phyloP scores from a whole-genome alignment of 306 rosid genomes.

The Cucumis cinereus region DNA sequence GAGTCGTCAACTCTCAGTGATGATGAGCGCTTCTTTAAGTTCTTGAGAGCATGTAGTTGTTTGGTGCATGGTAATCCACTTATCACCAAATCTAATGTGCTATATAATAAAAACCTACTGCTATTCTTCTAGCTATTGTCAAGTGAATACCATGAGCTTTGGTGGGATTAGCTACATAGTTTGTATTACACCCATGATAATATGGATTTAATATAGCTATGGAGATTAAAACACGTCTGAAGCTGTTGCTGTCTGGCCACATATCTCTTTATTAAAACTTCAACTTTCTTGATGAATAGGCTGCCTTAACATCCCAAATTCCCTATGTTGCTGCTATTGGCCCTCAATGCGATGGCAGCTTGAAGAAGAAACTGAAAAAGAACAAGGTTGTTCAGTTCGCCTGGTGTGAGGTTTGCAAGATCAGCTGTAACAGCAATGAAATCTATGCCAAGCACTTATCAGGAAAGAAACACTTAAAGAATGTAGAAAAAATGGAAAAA shows the following conservation, averaged over 20 bases:
- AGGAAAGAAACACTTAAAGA: conserved; percentile 62
- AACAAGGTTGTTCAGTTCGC: conserved; percentile 32
- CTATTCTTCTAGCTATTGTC: not conserved
- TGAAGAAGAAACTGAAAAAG: conserved; percentile 28
- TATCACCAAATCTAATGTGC: not conserved
- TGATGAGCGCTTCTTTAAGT: not conserved
- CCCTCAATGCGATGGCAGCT: conserved; percentile 19
- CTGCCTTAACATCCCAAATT: conserved; percentile 24
- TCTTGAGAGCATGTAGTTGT: not conserved
- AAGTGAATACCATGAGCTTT: not conserved
- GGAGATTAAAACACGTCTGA: not conserved
- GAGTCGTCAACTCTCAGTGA: not conserved
- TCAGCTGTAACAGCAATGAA: conserved; percentile 44
- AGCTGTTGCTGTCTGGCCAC: not conserved
- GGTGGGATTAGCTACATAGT: not conserved
- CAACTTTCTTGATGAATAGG: conserved; percentile 19
- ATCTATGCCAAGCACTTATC: conserved; percentile 29
- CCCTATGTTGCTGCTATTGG: conserved; percentile 28
- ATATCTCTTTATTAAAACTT: not conserved
- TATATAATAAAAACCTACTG: not conserved
- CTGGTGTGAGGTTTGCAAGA: conserved; percentile 57
- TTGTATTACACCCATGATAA: not conserved
- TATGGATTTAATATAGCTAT: not conserved
- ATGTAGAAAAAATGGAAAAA: conserved; percentile 24
- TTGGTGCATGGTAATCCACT: not conserved